These are phyloP conservation scores for Fraxinus floribunda DNA, from an alignment of 305 asterid species.

Conservation along the genomic window DNA sequence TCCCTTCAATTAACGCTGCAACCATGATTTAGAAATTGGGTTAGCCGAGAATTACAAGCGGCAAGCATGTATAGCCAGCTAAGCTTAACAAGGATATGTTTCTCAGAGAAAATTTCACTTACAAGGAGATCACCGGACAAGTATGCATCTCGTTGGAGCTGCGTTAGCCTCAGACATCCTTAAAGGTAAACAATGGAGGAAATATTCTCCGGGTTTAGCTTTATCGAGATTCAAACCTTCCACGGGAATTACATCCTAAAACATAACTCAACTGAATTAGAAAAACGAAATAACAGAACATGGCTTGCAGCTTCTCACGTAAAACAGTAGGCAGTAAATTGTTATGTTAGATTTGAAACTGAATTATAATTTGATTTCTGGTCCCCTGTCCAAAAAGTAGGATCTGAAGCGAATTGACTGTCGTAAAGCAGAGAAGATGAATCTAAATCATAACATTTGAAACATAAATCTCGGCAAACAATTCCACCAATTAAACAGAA, in stretches of 20 bases:
- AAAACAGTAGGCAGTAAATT: not conserved
- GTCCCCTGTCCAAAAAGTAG: not conserved
- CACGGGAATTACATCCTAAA: slow-evolving; percentile 28
- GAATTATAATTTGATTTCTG: not conserved
- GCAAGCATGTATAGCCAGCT: not conserved
- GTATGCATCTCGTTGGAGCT: slow-evolving; percentile 35
- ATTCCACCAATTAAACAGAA: not conserved
- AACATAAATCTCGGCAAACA: not conserved
- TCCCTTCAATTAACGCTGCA: not conserved
- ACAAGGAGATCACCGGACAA: not conserved
- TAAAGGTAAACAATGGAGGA: slow-evolving; percentile 29
- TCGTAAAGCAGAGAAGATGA: not conserved
- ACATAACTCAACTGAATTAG: not conserved
- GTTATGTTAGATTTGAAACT: not conserved
- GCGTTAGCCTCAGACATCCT: slow-evolving; percentile 21
- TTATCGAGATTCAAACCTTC: slow-evolving; percentile 30
- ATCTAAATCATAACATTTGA: not conserved
- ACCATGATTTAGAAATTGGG: not conserved
- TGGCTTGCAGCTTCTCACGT: not conserved
- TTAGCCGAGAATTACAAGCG: not conserved
- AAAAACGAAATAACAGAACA: not conserved
- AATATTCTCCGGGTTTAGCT: slow-evolving; percentile 23
- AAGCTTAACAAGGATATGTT: not conserved
- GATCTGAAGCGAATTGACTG: not conserved
- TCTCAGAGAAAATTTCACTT: not conserved